Percentiles rank a stretch among this genome's conserved stretches.
Conservation (phyloP, 805 yeast genomes). For the Metschnikowia matae region DNA sequence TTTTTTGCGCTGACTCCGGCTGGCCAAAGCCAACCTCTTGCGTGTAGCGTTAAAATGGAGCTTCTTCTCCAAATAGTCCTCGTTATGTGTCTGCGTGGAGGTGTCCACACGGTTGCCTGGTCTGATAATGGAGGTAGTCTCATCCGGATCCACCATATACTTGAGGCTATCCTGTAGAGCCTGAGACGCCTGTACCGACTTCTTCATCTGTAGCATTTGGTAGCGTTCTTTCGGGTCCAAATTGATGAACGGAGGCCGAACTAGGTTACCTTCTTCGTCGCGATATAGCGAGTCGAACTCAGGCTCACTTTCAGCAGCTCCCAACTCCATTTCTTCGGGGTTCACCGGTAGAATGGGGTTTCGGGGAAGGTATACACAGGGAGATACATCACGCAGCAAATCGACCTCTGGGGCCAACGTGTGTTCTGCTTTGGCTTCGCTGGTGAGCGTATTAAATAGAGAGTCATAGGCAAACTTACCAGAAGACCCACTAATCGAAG, state of each 20-base stretch:
- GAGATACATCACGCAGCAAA: constrained; percentile 13
- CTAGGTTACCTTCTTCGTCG: constrained; percentile 36
- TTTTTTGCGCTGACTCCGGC: constrained; percentile 12
- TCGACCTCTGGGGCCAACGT: constrained; percentile 4
- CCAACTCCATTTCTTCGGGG: constrained; percentile 10
- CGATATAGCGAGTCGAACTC: constrained; percentile 32
- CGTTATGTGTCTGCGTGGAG: constrained; percentile 39
- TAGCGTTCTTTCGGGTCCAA: constrained; percentile 42
- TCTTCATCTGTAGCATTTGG: constrained; percentile 37
- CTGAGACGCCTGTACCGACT: constrained; percentile 34
- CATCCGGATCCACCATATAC: constrained; percentile 40
- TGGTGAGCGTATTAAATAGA: constrained; percentile 8
- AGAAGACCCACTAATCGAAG: constrained; percentile 8
- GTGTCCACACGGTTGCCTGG: constrained; percentile 33
- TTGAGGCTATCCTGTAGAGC: constrained; percentile 30
- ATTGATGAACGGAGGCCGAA: constrained; percentile 43
- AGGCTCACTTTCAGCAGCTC: constrained; percentile 17
- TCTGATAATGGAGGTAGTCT: constrained; percentile 24
- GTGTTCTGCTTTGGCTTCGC: constrained; percentile 6
- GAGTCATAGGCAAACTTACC: constrained; percentile 8
- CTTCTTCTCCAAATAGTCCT: constrained; percentile 24
- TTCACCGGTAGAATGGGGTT: constrained; percentile 15
- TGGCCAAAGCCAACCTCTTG: constrained; percentile 15
- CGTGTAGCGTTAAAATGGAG: constrained; percentile 25
- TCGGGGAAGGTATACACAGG: constrained; percentile 15